Percentiles rank a stretch among this genome's conserved stretches.
Conservation (phyloP, 208 protist genomes). For the Trichomonas vaginalis region DNA sequence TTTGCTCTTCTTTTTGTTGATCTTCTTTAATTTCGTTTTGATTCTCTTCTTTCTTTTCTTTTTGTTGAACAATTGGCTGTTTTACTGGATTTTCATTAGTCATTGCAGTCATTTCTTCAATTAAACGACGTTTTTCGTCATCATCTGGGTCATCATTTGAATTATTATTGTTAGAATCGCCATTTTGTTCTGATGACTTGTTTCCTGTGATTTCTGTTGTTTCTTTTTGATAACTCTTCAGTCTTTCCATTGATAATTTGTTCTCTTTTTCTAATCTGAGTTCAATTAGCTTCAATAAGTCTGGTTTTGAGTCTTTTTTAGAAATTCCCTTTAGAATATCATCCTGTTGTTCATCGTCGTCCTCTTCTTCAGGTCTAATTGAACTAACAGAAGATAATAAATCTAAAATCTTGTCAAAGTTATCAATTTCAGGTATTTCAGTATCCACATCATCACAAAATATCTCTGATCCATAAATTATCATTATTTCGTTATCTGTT, state of each 20-base stretch:
- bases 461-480: not conserved
- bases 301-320: not conserved
- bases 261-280: too few relatives aligned
- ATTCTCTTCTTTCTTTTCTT: not conserved
- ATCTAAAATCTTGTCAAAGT: not conserved
- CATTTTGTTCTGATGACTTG: not conserved
- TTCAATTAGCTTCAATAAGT: too few relatives aligned
- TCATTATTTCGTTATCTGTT: not conserved
- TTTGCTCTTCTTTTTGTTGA: not conserved
- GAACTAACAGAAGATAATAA: not conserved
- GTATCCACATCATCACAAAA: not conserved
- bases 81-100: too few relatives aligned
- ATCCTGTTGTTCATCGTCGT: not conserved
- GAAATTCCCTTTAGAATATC: too few relatives aligned
- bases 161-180: not conserved
- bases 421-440: not conserved
- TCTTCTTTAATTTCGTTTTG: not conserved
- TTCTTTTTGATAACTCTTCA: not conserved
- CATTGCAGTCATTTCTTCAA: too few relatives aligned
- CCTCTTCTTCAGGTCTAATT: not conserved
- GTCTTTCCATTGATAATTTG: not conserved
- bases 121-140: not conserved
- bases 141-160: not conserved
- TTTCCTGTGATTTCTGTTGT: not conserved
- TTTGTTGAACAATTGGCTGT: too few relatives aligned